Conservation (phyloP, 1,284 basidiomycete species). For the Sphaerobolus stellatus region DNA sequence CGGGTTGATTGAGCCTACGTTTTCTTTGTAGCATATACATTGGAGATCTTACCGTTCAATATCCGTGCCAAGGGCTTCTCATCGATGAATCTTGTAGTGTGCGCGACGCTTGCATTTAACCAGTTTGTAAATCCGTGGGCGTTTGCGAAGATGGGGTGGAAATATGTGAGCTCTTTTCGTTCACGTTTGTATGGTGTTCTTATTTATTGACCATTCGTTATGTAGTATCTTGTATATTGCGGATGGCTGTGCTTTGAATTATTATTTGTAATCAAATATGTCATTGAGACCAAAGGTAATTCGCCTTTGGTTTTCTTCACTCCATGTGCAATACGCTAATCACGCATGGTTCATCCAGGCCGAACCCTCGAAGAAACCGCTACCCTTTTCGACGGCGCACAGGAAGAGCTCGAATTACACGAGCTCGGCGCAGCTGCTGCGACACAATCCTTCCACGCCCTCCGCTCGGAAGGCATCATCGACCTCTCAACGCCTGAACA, state of each 20-base stretch:
- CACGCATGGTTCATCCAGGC: slow-evolving; percentile 31
- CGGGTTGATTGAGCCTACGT: no score
- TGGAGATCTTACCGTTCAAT: slow-evolving; percentile 67
- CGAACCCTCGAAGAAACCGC: slow-evolving; percentile 68
- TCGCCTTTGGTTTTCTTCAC: neutral
- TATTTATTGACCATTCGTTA: slow-evolving; percentile 5
- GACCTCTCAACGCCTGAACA: neutral
- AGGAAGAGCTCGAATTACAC: slow-evolving; percentile 9
- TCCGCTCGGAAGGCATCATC: slow-evolving; percentile 1
- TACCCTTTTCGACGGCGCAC: slow-evolving; percentile 59
- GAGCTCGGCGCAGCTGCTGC: slow-evolving; percentile 4
- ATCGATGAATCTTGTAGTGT: slow-evolving; percentile 60
- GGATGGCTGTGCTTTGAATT: slow-evolving; percentile 61
- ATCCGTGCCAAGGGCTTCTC: slow-evolving; percentile 70
- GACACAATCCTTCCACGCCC: slow-evolving; percentile 6
- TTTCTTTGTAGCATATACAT: slow-evolving; percentile 47
- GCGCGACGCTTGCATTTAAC: slow-evolving; percentile 62
- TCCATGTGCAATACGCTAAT: neutral
- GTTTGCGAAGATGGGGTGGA: slow-evolving; percentile 63
- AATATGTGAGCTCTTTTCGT: slow-evolving; percentile 47
- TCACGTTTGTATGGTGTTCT: slow-evolving; percentile 9
- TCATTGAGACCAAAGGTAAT: slow-evolving; percentile 62
- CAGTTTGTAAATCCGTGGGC: slow-evolving; percentile 75
- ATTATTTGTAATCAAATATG: slow-evolving; percentile 51
- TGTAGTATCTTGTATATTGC: slow-evolving; percentile 59